These are phyloP conservation scores for Plasmopara viticola DNA, from an alignment of 352 stramenopile genomes.

Conservation along the genomic window DNA sequence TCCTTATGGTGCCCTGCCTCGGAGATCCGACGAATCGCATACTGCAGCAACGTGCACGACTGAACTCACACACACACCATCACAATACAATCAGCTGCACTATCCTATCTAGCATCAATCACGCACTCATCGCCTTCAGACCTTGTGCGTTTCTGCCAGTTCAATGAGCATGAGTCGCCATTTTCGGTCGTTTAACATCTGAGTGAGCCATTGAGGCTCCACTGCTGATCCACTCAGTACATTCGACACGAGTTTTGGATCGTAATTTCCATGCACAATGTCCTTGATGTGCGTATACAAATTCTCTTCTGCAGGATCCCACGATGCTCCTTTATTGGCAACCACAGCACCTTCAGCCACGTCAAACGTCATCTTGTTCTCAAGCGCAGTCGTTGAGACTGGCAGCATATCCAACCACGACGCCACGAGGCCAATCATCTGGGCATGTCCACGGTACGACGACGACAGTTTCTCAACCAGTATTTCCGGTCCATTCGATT, in stretches of 20 bases:
- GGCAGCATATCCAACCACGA: constrained; percentile 73
- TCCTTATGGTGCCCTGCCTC: constrained; percentile 85
- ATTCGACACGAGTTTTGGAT: constrained; percentile 82
- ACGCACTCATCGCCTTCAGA: constrained; percentile 12
- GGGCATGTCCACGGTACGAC: constrained; percentile 78
- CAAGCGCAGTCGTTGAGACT: constrained; percentile 46
- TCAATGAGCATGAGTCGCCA: constrained; percentile 85
- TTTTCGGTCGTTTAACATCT: constrained; percentile 77
- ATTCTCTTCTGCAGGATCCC: constrained; percentile 71
- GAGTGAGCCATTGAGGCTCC: constrained; percentile 76
- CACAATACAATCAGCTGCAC: constrained; percentile 6
- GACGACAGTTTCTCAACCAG: constrained; percentile 82
- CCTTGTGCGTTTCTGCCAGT: constrained; percentile 78
- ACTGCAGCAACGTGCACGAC: constrained; percentile 79
- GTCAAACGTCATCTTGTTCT: constrained; percentile 75
- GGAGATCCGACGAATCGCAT: constrained; percentile 80
- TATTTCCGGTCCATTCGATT: constrained; percentile 77
- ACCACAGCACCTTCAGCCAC: constrained; percentile 56
- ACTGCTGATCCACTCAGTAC: constrained; percentile 69
- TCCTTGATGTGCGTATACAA: constrained; percentile 72
- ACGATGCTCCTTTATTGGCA: constrained; percentile 61
- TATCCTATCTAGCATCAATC: background rate
- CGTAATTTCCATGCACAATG: constrained; percentile 74
- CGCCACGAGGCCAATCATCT: constrained; percentile 83
- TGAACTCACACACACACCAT: constrained; percentile 18